Base-by-base conservation (phyloP, 2,329 filamentous ascomycete genomes). In the Fusarium scirpi region DNA sequence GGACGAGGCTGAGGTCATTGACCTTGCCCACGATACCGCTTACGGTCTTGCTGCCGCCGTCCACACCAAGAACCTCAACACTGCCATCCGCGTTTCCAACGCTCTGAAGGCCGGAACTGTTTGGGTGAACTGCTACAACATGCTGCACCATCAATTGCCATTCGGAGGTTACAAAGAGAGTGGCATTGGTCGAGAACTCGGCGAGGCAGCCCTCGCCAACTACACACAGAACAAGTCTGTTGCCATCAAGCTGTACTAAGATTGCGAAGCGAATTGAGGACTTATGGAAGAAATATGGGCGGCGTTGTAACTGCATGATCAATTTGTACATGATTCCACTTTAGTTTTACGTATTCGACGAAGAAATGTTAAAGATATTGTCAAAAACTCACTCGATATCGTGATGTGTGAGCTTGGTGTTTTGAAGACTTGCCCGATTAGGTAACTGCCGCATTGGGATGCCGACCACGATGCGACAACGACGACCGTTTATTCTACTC, bases 41-140 rank as follows among this genome's bases (percentile, higher is more conserved):
- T 97, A 95, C 84, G 94, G 94, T 77, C 89, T 97, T 46, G 93
- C 93, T 64, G 91, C 93, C 58, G 93, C 92, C 70, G 87, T 97
- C 47, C 93, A 96, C 87, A 97, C 93, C 76, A 90, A 82, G 74
- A 89, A 94, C 83, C 85, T 97, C 79, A 94, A 92, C 86, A 94
- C 91, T 1, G 92, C 93, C 75, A 87, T 96, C 79, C 89, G 92
- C 62, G 92, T 95, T 60, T 90, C 90, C 80, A 94, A 94, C 80
- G 84, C 83, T 15, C 84, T 97, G 76, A 87, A 87, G 79, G 93
- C 93, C 34, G 94, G 91, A 69, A 88, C 86, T 41, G 85, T 88
- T 67, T 89, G 87, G 86, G 85, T 87, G 66, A 86, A 84, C 77
- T 85, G 80, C 71, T 85, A 95, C 83, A 97, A 96, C 82, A 83